phyloP scores from a whole-genome alignment of 495 filamentous ascomycete species.

The Aspergillus cavernicola region DNA sequence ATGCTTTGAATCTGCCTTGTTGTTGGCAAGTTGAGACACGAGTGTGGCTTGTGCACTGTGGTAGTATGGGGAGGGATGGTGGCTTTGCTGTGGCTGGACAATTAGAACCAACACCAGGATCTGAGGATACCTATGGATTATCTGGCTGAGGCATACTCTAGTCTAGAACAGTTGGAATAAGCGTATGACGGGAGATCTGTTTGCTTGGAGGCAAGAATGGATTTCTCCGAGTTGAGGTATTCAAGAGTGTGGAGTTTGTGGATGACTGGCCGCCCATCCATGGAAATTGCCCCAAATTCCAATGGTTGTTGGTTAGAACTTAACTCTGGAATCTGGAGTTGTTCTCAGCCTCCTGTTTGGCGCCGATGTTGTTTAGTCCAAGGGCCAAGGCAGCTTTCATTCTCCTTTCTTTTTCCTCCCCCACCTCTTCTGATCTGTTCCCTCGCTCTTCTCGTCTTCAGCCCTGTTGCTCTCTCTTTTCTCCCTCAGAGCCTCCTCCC shows the following conservation, averaged over 20 bases:
- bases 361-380: neutral
- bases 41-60: neutral
- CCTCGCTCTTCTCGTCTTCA: neutral
- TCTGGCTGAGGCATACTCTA: neutral
- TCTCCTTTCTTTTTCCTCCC: neutral
- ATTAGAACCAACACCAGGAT: neutral
- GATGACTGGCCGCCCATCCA: no score
- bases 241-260: neutral
- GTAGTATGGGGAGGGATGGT: neutral
- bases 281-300: no score
- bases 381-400: neutral
- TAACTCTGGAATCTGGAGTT: no score
- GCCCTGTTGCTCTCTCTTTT: neutral
- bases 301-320: no score
- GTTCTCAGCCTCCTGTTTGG: constrained; percentile 4
- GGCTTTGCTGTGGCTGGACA: constrained; percentile 5
- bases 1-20: neutral
- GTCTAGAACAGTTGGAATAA: neutral
- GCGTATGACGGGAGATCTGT: neutral
- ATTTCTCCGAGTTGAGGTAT: neutral
- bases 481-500: neutral
- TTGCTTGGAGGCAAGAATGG: neutral
- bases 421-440: neutral
- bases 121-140: neutral
- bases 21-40: no score